Evolutionary conservation across 176 grass and related monocot species (phyloP).

Genomic region (Oryza meridionalis): DNA sequence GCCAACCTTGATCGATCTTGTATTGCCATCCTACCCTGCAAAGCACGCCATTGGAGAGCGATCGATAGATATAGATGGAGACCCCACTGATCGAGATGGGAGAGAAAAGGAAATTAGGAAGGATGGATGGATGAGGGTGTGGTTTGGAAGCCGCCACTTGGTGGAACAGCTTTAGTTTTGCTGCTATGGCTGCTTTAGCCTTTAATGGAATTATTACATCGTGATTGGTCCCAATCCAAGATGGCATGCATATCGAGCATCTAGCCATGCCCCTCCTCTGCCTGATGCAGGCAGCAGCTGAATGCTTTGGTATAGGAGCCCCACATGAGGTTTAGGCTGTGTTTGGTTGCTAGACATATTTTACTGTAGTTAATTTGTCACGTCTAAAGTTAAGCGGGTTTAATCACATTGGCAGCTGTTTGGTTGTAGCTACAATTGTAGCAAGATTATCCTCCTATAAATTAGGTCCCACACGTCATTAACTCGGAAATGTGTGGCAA

Average conservation of each 20-base stretch:
- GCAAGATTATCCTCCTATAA: too few relatives aligned
- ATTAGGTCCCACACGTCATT: too few relatives aligned
- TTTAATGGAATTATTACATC: neutral
- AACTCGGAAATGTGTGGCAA: too few relatives aligned
- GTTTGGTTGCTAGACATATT: too few relatives aligned
- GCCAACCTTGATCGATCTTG: neutral
- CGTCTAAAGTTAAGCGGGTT: too few relatives aligned
- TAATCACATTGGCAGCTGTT: too few relatives aligned
- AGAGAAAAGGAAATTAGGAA: neutral
- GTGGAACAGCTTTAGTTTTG: neutral
- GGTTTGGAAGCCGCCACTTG: constrained; percentile 8
- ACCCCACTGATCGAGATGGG: neutral
- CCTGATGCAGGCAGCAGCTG: neutral
- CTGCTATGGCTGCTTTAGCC: neutral
- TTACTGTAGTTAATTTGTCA: too few relatives aligned
- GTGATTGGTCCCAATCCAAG: constrained; percentile 18
- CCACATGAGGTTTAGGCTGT: neutral
- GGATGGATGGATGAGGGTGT: neutral
- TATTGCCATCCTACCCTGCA: neutral
- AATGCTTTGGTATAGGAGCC: neutral
- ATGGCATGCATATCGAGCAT: neutral
- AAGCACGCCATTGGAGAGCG: neutral
- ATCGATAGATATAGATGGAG: neutral
- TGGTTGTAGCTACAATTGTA: too few relatives aligned
- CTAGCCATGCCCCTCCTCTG: neutral